Conservation (phyloP, 768 basidiomycete species). For the Kwoniella botswanensis region DNA sequence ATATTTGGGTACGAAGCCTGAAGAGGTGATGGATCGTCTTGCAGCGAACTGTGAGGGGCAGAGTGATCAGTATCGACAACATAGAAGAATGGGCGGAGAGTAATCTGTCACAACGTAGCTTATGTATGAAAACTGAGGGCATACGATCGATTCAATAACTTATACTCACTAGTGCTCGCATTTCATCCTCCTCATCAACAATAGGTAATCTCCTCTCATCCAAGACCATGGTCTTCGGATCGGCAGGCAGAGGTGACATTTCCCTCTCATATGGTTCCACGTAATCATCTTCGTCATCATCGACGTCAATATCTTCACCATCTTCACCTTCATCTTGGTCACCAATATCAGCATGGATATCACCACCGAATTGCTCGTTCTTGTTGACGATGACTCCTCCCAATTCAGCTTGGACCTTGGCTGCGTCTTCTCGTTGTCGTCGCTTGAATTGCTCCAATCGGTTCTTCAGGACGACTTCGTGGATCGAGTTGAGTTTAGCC, state of each 20-base stretch:
- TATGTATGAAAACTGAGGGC: background rate
- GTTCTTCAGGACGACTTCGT: conserved; percentile 96
- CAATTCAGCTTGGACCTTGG: conserved; percentile 87
- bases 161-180: conserved; percentile 48
- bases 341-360: conserved; percentile 56
- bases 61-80: background rate
- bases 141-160: background rate
- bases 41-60: conserved; percentile 68
- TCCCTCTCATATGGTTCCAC: conserved; percentile 76
- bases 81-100: background rate
- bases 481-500: conserved; percentile 88
- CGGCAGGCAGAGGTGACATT: conserved; percentile 82
- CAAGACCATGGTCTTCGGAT: conserved; percentile 70
- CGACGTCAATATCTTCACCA: conserved; percentile 61
- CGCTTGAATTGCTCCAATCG: conserved; percentile 94
- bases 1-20: conserved; percentile 71
- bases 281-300: conserved; percentile 61
- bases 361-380: conserved; percentile 63
- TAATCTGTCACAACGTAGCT: background rate
- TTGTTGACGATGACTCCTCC: conserved; percentile 64
- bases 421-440: conserved; percentile 91
- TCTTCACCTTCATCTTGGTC: conserved; percentile 56
- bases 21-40: conserved; percentile 78
- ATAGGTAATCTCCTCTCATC: conserved; percentile 86
- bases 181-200: conserved; percentile 64